phyloP scores from a whole-genome alignment of 345 rosid genomes.

The Microthlaspi erraticum region DNA sequence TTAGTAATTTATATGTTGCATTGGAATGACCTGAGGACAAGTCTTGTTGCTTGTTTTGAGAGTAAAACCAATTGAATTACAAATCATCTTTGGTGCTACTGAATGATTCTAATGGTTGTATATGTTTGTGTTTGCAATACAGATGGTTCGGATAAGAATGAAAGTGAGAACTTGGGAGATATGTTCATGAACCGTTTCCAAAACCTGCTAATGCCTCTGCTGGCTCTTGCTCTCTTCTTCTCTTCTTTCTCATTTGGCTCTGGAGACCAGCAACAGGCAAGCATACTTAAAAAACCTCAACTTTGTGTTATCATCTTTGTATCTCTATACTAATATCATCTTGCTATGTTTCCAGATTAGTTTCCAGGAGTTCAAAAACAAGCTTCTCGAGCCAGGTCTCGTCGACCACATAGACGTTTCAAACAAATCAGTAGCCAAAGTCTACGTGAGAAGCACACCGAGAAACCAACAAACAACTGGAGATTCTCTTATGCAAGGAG shows the following conservation, averaged over 20 bases:
- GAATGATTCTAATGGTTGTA: constrained; percentile 13
- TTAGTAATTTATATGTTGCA: background rate
- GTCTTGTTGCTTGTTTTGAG: background rate
- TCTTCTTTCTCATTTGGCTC: constrained; percentile 54
- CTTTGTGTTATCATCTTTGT: constrained; percentile 16
- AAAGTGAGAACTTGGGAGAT: constrained; percentile 55
- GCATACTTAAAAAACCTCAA: background rate
- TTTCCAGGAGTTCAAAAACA: constrained; percentile 95
- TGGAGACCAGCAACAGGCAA: constrained; percentile 71
- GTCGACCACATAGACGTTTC: constrained; percentile 92
- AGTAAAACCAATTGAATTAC: background rate
- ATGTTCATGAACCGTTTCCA: constrained; percentile 56
- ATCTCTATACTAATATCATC: background rate
- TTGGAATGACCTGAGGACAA: constrained; percentile 8
- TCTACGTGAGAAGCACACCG: constrained; percentile 67
- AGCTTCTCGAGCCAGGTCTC: constrained; percentile 91
- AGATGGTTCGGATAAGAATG: constrained; percentile 75
- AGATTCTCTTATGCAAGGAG: constrained; percentile 54
- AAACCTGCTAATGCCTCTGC: constrained; percentile 56
- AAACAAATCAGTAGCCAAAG: constrained; percentile 91
- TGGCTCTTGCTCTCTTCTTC: constrained; percentile 61
- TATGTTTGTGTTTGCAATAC: constrained; percentile 43
- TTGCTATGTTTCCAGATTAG: constrained; percentile 64
- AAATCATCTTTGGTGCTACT: background rate
- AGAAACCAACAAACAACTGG: constrained; percentile 50